These are phyloP conservation scores for Blastocystis sp. DNA, from an alignment of 352 stramenopile genomes.

Conservation along the genomic window DNA sequence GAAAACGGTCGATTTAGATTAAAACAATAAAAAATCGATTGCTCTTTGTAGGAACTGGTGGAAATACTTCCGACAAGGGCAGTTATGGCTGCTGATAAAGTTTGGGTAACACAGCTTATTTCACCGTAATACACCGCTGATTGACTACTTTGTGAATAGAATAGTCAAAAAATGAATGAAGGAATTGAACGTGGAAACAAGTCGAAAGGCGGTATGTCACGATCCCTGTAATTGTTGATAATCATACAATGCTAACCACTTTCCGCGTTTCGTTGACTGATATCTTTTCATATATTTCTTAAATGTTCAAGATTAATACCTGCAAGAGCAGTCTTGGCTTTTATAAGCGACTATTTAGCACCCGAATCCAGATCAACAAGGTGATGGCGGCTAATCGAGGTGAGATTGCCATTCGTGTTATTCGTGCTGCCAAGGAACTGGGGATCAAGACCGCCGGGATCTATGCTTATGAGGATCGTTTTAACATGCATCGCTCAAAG, in stretches of 20 bases:
- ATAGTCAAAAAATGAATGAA: no score
- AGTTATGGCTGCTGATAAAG: no score
- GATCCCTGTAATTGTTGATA: not conserved
- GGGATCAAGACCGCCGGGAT: conserved; percentile 84
- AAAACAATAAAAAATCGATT: not conserved
- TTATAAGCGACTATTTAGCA: not conserved
- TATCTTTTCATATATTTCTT: no score
- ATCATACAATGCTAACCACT: not conserved
- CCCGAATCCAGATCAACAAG: conserved; percentile 82
- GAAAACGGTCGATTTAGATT: not conserved
- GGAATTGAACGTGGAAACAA: no score
- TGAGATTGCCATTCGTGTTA: conserved; percentile 94
- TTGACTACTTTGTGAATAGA: no score
- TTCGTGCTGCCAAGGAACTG: conserved; percentile 87
- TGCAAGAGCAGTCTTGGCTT: not conserved
- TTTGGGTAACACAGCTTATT: no score
- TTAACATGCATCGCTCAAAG: conserved; percentile 88
- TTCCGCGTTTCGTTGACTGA: not conserved
- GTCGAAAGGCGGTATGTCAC: no score
- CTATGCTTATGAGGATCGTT: conserved; percentile 84
- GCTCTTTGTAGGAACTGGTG: no score
- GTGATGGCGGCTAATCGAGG: conserved; percentile 94
- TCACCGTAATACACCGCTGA: not conserved
- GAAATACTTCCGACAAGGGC: no score
- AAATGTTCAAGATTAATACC: no score